Percentiles rank a stretch among this genome's conserved stretches.
These are phyloP conservation scores for Aureoboletus auriporus DNA, from an alignment of 768 basidiomycete genomes.

Conservation along the genomic window DNA sequence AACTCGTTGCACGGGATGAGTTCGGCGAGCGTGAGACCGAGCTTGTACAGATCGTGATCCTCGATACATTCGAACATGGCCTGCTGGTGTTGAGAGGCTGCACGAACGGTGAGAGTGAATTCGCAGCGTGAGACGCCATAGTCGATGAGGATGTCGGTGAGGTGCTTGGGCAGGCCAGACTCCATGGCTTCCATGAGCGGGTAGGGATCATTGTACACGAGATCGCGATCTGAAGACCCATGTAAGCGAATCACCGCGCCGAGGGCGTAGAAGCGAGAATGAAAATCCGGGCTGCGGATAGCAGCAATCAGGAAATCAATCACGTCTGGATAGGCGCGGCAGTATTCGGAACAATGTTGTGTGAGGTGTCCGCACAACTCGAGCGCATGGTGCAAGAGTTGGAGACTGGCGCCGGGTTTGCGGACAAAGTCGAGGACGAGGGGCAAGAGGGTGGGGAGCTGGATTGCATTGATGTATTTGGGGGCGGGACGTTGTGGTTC, in stretches of 20 bases:
- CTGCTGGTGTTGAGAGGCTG: slow-evolving; percentile 42
- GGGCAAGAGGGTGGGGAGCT: slow-evolving; percentile 42
- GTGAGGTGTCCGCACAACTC: slow-evolving; percentile 43
- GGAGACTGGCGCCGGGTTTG: slow-evolving; percentile 38
- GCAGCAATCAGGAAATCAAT: slow-evolving; percentile 53
- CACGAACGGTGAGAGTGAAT: slow-evolving; percentile 38
- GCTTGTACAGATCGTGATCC: slow-evolving; percentile 45
- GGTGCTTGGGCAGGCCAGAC: slow-evolving; percentile 42
- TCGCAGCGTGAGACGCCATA: slow-evolving; percentile 52
- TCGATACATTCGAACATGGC: slow-evolving; percentile 50
- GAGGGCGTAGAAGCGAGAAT: slow-evolving; percentile 47
- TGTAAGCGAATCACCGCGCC: slow-evolving; percentile 53
- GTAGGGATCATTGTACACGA: slow-evolving; percentile 44
- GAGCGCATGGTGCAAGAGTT: slow-evolving; percentile 50
- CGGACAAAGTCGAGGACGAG: slow-evolving; percentile 39
- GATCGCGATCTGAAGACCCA: slow-evolving; percentile 40
- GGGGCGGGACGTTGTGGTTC: slow-evolving; percentile 36
- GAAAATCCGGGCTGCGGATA: slow-evolving; percentile 52
- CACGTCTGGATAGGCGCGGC: slow-evolving; percentile 40
- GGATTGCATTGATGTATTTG: slow-evolving; percentile 36
- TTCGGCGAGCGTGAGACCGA: slow-evolving; percentile 47
- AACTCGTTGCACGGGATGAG: slow-evolving; percentile 59
- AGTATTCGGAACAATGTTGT: slow-evolving; percentile 42
- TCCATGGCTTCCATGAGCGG: slow-evolving; percentile 40
- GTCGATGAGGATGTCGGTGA: slow-evolving; percentile 42